Evolutionary conservation across 2,329 filamentous ascomycete genomes (phyloP).

Genomic region (Intubia oerlemansii): DNA sequence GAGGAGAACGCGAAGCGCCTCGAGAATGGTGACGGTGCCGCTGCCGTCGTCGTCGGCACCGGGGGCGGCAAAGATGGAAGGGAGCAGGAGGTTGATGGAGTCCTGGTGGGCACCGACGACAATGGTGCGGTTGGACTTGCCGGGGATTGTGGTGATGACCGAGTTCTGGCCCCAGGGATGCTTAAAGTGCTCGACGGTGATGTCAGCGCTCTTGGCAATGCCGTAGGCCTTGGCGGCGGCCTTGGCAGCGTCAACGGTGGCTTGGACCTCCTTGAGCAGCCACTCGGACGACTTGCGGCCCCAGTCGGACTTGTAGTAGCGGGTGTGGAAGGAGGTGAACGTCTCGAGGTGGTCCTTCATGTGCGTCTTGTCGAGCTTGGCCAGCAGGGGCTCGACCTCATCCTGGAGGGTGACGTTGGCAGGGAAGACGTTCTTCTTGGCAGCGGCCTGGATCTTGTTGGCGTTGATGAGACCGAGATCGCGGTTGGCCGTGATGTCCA

Average conservation of each 20-base stretch:
- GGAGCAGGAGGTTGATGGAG: slow-evolving; percentile 82
- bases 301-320: slow-evolving; percentile 57
- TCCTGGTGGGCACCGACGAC: slow-evolving; percentile 88
- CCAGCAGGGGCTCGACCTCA: slow-evolving; percentile 43
- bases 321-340: slow-evolving; percentile 59
- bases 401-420: slow-evolving; percentile 29
- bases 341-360: slow-evolving; percentile 62
- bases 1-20: slow-evolving; percentile 67
- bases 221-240: slow-evolving; percentile 46
- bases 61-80: slow-evolving; percentile 62
- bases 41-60: slow-evolving; percentile 93
- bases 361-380: slow-evolving; percentile 49
- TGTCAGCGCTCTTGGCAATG: slow-evolving; percentile 45
- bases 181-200: slow-evolving; percentile 49
- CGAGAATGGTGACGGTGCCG: slow-evolving; percentile 83
- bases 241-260: slow-evolving; percentile 40
- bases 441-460: slow-evolving; percentile 33
- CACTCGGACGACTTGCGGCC: slow-evolving; percentile 74
- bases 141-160: slow-evolving; percentile 80
- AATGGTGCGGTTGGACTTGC: slow-evolving; percentile 62
- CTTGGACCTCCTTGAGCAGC: slow-evolving; percentile 55
- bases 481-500: slow-evolving; percentile 70
- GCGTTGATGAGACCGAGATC: slow-evolving; percentile 31
- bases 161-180: slow-evolving; percentile 82
- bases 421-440: slow-evolving; percentile 32